phyloP scores from a whole-genome alignment of 768 basidiomycete genomes.

The Lyophyllum decastes region DNA sequence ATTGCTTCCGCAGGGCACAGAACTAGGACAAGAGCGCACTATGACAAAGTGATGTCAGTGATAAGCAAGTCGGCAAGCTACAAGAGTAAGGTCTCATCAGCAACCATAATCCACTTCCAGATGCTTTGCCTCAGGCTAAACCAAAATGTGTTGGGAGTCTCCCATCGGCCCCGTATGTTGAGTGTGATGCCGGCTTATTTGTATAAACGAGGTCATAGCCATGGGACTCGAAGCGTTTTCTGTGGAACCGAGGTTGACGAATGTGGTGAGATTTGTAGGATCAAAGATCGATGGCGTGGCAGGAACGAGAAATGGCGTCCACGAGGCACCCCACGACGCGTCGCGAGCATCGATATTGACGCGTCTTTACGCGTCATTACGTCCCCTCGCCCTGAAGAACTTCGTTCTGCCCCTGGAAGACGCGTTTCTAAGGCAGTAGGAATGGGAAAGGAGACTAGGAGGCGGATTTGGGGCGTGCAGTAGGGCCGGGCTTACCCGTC shows the following conservation, averaged over 20 bases:
- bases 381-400: slow-evolving; percentile 14
- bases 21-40: background rate
- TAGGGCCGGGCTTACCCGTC: slow-evolving; percentile 25
- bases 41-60: background rate
- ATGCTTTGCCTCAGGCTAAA: background rate
- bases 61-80: background rate
- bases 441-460: slow-evolving; percentile 2
- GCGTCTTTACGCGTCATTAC: slow-evolving; percentile 52
- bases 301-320: slow-evolving; percentile 14
- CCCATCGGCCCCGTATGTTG: background rate
- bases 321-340: slow-evolving; percentile 19
- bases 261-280: slow-evolving; percentile 25
- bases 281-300: slow-evolving; percentile 21
- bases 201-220: background rate
- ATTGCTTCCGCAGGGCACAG: background rate
- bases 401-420: slow-evolving; percentile 3
- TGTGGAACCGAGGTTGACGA: slow-evolving; percentile 29
- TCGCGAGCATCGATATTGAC: slow-evolving; percentile 25
- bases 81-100: background rate
- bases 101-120: background rate
- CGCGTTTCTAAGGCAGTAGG: slow-evolving; percentile 9
- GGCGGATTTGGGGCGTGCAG: slow-evolving; percentile 1
- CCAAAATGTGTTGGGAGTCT: background rate
- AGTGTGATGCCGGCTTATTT: background rate
- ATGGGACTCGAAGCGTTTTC: background rate